Conservation (phyloP, 2,329 filamentous ascomycete species). For the Sporothrix brasiliensis region DNA sequence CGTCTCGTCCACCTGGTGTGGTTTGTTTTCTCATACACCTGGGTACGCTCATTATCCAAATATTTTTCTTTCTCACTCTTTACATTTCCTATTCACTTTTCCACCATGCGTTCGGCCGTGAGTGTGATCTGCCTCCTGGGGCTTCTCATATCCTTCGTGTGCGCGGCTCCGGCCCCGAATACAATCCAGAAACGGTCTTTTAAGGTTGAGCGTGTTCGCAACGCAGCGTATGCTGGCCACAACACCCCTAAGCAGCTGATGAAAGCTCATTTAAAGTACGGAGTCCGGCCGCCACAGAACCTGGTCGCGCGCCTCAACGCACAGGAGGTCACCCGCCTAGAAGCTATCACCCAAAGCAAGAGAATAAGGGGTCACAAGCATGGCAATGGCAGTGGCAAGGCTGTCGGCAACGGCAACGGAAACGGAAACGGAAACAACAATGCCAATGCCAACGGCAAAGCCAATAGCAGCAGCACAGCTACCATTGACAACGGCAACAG, state of each 20-base stretch:
- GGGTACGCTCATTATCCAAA: background rate
- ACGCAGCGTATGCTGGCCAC: constrained; percentile 55
- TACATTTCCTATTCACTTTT: constrained; percentile 2
- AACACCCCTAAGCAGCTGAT: constrained; percentile 65
- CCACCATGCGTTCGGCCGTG: constrained; percentile 39
- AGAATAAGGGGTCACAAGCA: constrained; percentile 21
- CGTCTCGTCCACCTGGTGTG: constrained; percentile 39
- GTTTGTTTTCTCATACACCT: constrained; percentile 30
- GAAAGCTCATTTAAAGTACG: constrained; percentile 70
- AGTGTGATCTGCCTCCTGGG: constrained; percentile 48
- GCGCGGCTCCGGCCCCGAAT: constrained; percentile 51
- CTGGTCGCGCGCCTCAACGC: constrained; percentile 46
- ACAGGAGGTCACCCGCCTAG: constrained; percentile 34
- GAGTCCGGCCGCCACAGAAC: constrained; percentile 53
- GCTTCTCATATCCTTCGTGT: constrained; percentile 51
- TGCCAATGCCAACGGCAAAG: constrained; percentile 24
- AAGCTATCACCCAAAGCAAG: constrained; percentile 35
- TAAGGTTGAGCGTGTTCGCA: constrained; percentile 61
- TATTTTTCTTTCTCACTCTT: constrained; percentile 6
- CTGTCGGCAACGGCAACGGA: constrained; percentile 24
- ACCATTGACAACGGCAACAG: constrained; percentile 20
- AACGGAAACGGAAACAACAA: constrained; percentile 17
- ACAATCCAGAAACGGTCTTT: constrained; percentile 59
- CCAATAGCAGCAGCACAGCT: constrained; percentile 38
- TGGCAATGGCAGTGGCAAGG: constrained; percentile 22